Base-by-base conservation (phyloP, 2,329 filamentous ascomycete genomes). In the Colletotrichum tofieldiae region DNA sequence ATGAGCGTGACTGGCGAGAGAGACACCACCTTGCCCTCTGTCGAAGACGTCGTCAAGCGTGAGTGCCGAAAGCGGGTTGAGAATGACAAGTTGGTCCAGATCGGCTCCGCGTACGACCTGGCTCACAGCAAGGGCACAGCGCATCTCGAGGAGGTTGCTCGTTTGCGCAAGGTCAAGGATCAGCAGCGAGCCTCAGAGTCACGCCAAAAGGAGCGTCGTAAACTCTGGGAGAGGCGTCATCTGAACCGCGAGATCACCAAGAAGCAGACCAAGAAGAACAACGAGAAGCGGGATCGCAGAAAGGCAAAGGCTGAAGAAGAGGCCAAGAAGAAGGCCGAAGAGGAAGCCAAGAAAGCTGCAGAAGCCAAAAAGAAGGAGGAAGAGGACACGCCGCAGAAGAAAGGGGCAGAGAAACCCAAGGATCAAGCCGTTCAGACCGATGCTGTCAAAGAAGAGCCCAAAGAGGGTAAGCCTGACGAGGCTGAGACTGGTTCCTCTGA, bases 51-150 rank as follows among this genome's bases (percentile, higher is more conserved):
- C 1, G 85, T 91, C 32, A 87, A 88, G 76, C 80, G 81, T 16
- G 86, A 90, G 75, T 87, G 84, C 68, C 79, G 82, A 60, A 76
- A 79, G 1, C 84, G 87, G 16, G 78, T 79, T 37, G 85, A 88
- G 73, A 90, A 90, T 60, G 88, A 90, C 55, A 91, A 91, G 79
- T 82, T 91, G 2, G 85, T 87, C 1, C 86, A 88, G 49, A 87
- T 91, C 7, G 89, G 89, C 2, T 84, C 86, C 49, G 86, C 89
- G 0, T 91, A 91, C 71, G 89, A 91, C 75, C 76, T 91, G 7
- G 89, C 89, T 0, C 89, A 91, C 75, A 86, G 84, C 80, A 91
- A 91, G 78, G 89, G 87, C 1, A 84, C 85, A 60, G 81, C 83
- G 0, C 86, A 89, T 65, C 80, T 88, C 74, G 83, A 88, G 65